These are phyloP conservation scores for Cymbidium sinense DNA, from an alignment of 106 monocot species.

Conservation along the genomic window DNA sequence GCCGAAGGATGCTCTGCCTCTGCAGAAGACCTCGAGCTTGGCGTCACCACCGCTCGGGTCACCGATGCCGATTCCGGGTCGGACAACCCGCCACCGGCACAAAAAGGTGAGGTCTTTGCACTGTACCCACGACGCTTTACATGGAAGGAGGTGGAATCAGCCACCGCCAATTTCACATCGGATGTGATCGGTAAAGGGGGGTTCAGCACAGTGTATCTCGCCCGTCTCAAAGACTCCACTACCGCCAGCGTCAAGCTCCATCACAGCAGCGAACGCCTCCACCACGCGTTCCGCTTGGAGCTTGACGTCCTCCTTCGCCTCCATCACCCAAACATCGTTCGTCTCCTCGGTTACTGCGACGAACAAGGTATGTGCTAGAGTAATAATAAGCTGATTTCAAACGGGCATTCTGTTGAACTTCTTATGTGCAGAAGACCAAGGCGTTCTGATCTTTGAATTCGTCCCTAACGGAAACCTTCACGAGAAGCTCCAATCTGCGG, in stretches of 20 bases:
- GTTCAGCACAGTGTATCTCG: conserved; percentile 45
- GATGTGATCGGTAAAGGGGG: conserved; percentile 46
- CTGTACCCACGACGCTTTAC: background rate
- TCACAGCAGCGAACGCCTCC: conserved; percentile 46
- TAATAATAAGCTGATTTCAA: background rate
- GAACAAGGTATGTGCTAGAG: conserved; percentile 37
- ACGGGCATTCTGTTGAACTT: background rate
- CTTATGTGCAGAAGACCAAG: conserved; percentile 11
- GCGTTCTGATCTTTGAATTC: conserved; percentile 59
- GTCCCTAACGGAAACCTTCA: conserved; percentile 66
- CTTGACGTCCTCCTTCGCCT: conserved; percentile 50
- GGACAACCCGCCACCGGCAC: background rate
- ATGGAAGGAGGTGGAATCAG: background rate
- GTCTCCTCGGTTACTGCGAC: conserved; percentile 69
- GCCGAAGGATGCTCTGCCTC: background rate
- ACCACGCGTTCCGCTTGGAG: conserved; percentile 56
- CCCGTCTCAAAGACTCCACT: conserved; percentile 4
- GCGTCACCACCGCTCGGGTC: background rate
- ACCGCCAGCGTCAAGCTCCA: conserved; percentile 58
- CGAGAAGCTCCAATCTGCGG: conserved; percentile 56
- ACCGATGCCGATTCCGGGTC: background rate
- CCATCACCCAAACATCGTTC: conserved; percentile 52
- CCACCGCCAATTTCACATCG: conserved; percentile 12
- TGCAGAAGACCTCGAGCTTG: background rate
- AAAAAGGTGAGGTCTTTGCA: background rate